Base-by-base conservation (phyloP, 2,329 filamentous ascomycete genomes). In the Neofusicoccum parvum region DNA sequence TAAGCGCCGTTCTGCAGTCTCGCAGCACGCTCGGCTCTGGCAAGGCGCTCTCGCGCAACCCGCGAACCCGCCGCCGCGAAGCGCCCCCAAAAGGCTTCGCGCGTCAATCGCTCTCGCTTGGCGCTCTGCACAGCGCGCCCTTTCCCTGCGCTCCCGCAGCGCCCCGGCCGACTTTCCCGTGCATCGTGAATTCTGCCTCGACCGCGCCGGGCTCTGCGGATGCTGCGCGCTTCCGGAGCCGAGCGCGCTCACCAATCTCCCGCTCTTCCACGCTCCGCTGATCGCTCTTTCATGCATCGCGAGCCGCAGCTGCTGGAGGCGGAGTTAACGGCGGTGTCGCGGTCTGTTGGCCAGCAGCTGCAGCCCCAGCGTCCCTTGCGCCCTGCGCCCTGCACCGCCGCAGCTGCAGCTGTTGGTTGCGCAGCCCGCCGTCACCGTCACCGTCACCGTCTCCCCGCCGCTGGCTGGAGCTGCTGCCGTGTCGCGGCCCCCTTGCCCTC, bases 261-360 rank as follows among this genome's bases (percentile, higher is more conserved):
- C 17, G 3, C 32, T 17, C 50, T 17, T 7, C 32, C 50, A 39
- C 23, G 56, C 43, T 27, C 56, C 48, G 56, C 43, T 60, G 56
- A 60, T 60, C 56, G 56, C 56, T 60, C 56, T 60, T 60, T 60
- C 43, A 60, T 60, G 56, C 56, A 39, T 15, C 54, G 53, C 17
- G 17, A 56, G 36, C 53, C 53, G 43, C 53, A 43, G 46, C 32
- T 17, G 11, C 46, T 60, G 56, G 56, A 60, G 56, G 56, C 56
- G 56, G 56, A 60, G 56, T 60, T 48, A 37, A 60, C 43, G 56
- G 56, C 56, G 56, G 56, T 54, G 50, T 39, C 50, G 27, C 27
- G 27, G 27, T 32, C 27, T 32, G 27, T 32, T 46, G 56, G 54
- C 39, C 41, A 32, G 48, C 27, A 51, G 48, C 48, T 10, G 10